Evolutionary conservation across 108 stramenopile genomes (phyloP).

Genomic region (Mediolabrus comicus): DNA sequence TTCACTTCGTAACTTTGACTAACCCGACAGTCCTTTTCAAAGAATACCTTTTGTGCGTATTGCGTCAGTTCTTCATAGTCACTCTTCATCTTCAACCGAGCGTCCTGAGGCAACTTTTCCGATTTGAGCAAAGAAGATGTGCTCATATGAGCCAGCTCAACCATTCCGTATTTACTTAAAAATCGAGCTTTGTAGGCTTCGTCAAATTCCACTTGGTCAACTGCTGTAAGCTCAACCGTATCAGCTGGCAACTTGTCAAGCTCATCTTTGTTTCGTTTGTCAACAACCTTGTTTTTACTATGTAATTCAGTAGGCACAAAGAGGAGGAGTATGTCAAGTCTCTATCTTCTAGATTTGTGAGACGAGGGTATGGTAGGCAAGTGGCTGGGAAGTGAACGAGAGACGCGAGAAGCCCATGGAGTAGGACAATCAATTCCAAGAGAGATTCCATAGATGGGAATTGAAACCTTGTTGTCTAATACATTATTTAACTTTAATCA

Average conservation of each 20-base stretch:
- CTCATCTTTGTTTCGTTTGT: conserved; percentile 34
- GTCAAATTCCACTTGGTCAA: conserved; percentile 29
- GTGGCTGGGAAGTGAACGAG: no score
- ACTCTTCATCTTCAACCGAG: neutral
- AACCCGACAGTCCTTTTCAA: conserved; percentile 36
- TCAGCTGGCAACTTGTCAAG: conserved; percentile 32
- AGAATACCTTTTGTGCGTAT: conserved; percentile 26
- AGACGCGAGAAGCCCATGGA: no score
- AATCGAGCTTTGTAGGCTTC: conserved; percentile 8
- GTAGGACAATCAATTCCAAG: no score
- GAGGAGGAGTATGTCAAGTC: conserved; percentile 57
- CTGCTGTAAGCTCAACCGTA: conserved; percentile 8
- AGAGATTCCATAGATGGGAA: no score
- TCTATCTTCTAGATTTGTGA: conserved; percentile 27
- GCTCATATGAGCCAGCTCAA: neutral
- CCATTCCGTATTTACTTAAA: conserved; percentile 6
- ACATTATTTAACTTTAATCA: no score
- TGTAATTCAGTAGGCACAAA: conserved; percentile 60
- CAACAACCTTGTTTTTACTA: conserved; percentile 46
- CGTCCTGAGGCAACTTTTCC: neutral
- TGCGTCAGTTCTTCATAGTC: conserved; percentile 15
- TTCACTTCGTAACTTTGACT: conserved; percentile 10
- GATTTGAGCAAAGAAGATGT: neutral
- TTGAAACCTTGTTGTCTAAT: no score
- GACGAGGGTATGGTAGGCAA: no score